These are phyloP conservation scores for Yamadazyma diddensiae DNA, from an alignment of 1,139 yeast species.

Conservation along the genomic window DNA sequence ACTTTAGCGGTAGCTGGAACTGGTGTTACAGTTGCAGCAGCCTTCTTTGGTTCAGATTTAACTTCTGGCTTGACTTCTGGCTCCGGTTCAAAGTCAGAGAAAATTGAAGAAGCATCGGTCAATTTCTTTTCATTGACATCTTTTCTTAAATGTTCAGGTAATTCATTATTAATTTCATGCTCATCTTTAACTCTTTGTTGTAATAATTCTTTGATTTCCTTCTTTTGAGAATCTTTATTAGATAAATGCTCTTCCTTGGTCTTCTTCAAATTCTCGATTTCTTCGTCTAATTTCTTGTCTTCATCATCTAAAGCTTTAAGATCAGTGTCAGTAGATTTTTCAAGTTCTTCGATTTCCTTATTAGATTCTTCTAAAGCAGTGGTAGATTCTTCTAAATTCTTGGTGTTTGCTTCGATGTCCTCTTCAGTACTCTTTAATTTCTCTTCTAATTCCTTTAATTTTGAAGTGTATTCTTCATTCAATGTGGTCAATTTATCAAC, in stretches of 20 bases:
- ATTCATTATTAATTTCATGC: conserved; percentile 43
- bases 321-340: conserved; percentile 23
- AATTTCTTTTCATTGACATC: conserved; percentile 41
- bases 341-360: conserved; percentile 30
- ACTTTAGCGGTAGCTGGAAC: conserved; percentile 5
- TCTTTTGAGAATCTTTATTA: conserved; percentile 31
- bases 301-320: conserved; percentile 24
- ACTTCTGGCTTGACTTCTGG: too few relatives aligned
- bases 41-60: conserved; percentile 7
- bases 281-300: conserved; percentile 29
- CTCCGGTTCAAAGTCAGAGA: conserved; percentile 26
- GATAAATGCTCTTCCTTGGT: conserved; percentile 28
- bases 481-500: conserved; percentile 30
- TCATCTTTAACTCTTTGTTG: conserved; percentile 40
- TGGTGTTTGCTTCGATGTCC: conserved; percentile 35
- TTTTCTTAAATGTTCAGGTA: conserved; percentile 51
- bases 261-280: conserved; percentile 28
- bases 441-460: conserved; percentile 34
- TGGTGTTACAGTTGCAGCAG: conserved; percentile 7
- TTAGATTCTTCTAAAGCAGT: conserved; percentile 31
- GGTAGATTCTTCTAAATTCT: conserved; percentile 30
- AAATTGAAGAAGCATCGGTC: conserved; percentile 41
- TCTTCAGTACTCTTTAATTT: conserved; percentile 36
- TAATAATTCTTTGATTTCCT: conserved; percentile 29
- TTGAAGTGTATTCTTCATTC: conserved; percentile 33